Evolutionary conservation across 1,284 basidiomycete species (phyloP), one percentile per base, ranked within the genome.

Genomic region (Cutaneotrichosporon curvatum): DNA sequence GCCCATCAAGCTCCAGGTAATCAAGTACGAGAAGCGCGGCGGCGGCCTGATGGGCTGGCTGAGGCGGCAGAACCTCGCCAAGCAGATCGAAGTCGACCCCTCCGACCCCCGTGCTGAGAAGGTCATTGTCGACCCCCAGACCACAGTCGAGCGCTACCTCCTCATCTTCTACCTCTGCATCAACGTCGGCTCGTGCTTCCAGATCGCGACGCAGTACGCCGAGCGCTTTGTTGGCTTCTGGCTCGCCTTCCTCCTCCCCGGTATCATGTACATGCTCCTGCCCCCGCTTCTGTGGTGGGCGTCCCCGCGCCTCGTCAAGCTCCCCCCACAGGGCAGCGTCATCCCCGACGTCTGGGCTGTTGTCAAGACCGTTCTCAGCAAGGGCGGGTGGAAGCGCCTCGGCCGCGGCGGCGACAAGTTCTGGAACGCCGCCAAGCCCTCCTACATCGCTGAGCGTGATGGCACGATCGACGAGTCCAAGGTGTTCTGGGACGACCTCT

Each of bases 401-500:
- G 42, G 42, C 25, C 46, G 48, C 33, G 62, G 65, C 28, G 70
- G 69, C 47, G 60, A 68, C 20, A 57, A 61, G 20, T 74, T 73
- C 53, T 77, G 75, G 75, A 60, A 70, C 52, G 51, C 45, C 9
- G 74, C 70, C 45, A 72, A 73, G 58, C 75, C 74, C 3, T 65
- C 65, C 20, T 55, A 66, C 53, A 63, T 72, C 45, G 35, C 36
- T 61, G 43, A 57, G 18, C 45, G 53, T 19, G 53, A 63, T 23
- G 69, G 67, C 30, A 6, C 21, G 8, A 36, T 68, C 40, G 70
- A 69, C 53, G 67, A 68, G 50, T 53, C 58, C 14, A 37, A 31
- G 34, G 65, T 76, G 55, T 67, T 61, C 40, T 77, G 74, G 65
- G 74, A 76, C 58, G 75, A 76, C 56, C 53, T 59, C 38, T 76